A percentile compares a stretch with the other conserved stretches of the same genome.
phyloP scores from a whole-genome alignment of 2,329 filamentous ascomycete genomes.

The Orbilia quercus region DNA sequence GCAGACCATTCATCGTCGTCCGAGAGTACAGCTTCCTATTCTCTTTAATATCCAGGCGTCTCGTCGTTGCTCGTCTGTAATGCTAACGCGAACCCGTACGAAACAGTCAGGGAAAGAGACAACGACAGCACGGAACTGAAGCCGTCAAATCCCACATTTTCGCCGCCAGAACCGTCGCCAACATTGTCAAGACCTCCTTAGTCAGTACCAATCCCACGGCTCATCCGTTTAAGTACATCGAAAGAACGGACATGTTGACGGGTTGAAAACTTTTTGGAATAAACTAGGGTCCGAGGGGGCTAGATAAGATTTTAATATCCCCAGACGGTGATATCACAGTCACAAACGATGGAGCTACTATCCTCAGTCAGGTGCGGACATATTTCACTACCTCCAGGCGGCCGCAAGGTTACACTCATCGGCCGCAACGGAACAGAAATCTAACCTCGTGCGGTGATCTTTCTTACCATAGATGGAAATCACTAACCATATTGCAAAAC shows the following conservation, averaged over 20 bases:
- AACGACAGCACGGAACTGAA: slow-evolving; percentile 94
- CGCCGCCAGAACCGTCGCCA: slow-evolving; percentile 92
- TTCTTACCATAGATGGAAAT: slow-evolving; percentile 83
- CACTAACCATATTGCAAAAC: slow-evolving; percentile 96
- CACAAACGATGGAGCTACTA: slow-evolving; percentile 98
- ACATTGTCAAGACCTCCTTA: slow-evolving; percentile 96
- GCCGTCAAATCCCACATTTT: slow-evolving; percentile 98
- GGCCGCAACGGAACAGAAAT: too few species aligned
- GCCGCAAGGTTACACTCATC: neutral
- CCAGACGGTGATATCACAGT: slow-evolving; percentile 99
- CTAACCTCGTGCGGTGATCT: neutral
- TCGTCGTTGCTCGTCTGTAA: slow-evolving; percentile 10
- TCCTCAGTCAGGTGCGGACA: slow-evolving; percentile 75
- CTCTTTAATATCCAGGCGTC: neutral
- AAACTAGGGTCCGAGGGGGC: slow-evolving; percentile 80
- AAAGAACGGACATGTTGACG: slow-evolving; percentile 19
- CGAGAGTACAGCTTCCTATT: slow-evolving; percentile 77
- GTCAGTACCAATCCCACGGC: slow-evolving; percentile 63
- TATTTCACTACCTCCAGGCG: neutral
- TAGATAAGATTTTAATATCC: slow-evolving; percentile 99
- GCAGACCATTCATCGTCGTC: slow-evolving; percentile 96
- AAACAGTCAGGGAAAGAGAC: slow-evolving; percentile 92
- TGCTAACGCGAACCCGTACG: slow-evolving; percentile 55
- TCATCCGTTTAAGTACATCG: slow-evolving; percentile 9
- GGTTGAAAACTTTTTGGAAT: slow-evolving; percentile 52